phyloP scores from a whole-genome alignment of 1,284 basidiomycete genomes.

The Moesziomyces sp. region DNA sequence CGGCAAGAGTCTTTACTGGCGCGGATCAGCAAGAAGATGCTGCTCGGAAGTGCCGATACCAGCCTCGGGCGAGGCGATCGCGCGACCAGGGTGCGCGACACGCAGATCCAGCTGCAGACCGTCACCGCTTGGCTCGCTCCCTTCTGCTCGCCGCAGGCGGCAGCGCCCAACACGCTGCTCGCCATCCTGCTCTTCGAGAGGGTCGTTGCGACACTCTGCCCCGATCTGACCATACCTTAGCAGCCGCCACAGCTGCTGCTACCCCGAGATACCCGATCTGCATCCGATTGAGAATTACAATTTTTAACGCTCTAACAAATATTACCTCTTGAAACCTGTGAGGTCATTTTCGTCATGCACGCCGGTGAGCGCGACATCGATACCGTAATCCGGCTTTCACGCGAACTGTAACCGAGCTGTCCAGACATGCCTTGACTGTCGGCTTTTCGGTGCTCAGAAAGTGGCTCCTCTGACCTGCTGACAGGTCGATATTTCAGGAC shows the following conservation, averaged over 20 bases:
- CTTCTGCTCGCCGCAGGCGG: constrained; percentile 48
- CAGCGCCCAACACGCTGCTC: constrained; percentile 44
- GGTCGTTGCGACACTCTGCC: constrained; percentile 33
- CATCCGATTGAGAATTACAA: no score
- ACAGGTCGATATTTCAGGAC: not conserved
- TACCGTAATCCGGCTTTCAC: constrained; percentile 40
- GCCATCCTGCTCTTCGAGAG: constrained; percentile 48
- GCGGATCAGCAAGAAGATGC: constrained; percentile 19
- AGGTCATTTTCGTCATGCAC: constrained; percentile 20
- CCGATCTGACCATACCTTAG: constrained; percentile 29
- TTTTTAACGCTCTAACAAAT: not conserved
- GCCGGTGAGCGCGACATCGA: not conserved
- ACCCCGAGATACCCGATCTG: not conserved
- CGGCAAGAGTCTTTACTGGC: constrained; percentile 1
- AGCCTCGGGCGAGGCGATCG: constrained; percentile 11
- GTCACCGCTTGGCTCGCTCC: constrained; percentile 41
- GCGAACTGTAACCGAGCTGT: constrained; percentile 30
- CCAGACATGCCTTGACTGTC: not conserved
- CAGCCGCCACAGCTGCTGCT: not conserved
- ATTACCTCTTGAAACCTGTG: not conserved
- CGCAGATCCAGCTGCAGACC: constrained; percentile 21
- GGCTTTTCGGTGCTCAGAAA: not conserved
- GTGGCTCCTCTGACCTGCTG: not conserved
- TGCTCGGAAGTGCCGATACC: constrained; percentile 19
- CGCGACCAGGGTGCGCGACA: constrained; percentile 5